Evolutionary conservation across 2,329 filamentous ascomycete species (phyloP), one percentile per base, ranked within the genome.

Genomic region (Phoma sp.): DNA sequence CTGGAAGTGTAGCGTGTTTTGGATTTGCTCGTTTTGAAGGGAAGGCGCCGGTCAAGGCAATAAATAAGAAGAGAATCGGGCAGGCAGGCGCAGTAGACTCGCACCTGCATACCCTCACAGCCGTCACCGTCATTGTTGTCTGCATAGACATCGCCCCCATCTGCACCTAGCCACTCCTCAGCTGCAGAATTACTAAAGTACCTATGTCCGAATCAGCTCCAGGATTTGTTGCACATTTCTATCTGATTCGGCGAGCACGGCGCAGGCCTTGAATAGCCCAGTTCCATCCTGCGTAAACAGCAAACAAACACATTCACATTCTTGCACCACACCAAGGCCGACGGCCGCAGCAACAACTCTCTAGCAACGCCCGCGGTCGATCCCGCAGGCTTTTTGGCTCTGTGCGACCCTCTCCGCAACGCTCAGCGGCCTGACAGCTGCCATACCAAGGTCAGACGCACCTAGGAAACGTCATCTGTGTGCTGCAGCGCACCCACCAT

Each of bases 181-280:
- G 18, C 51, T 54, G 44, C 51, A 54, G 40, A 44, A 39, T 40
- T 32, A 45, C 45, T 61, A 64, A 73, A 39, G 36, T 32, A 49
- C 52, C 62, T 65, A 74, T 74, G 71, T 72, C 63, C 64, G 62
- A 64, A 55, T 62, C 65, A 64, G 59, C 62, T 52, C 56, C 59
- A 50, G 65, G 57, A 39, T 60, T 55, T 61, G 40, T 42, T 42
- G 58, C 62, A 51, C 66, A 69, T 60, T 65, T 60, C 60, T 68
- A 65, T 60, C 62, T 70, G 64, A 71, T 72, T 64, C 64, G 69
- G 62, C 68, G 69, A 69, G 61, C 66, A 48, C 64, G 71, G 62
- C 71, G 70, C 60, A 67, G 64, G 44, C 58, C 62, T 47, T 65
- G 62, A 66, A 23, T 24, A 14, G 8, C 37, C n/a, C 25, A 38